A percentile compares a stretch with the other conserved stretches of the same genome.
phyloP scores from a whole-genome alignment of 73 alveolate genomes.

The Loxodes magnus region DNA sequence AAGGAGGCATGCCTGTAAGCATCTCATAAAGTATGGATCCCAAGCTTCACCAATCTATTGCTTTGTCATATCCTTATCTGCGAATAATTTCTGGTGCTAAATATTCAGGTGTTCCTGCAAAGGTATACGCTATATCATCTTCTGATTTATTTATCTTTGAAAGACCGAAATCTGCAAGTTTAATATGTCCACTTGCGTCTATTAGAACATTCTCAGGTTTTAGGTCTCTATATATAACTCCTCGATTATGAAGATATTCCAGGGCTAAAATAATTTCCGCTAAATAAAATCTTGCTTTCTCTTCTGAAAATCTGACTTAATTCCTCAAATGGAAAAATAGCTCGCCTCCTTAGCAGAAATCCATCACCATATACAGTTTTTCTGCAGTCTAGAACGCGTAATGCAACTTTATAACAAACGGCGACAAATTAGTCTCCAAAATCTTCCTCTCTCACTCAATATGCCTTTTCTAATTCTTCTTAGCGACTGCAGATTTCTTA shows the following conservation, averaged over 20 bases:
- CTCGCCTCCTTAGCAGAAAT: slow-evolving; percentile 80
- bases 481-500: slow-evolving; percentile 39
- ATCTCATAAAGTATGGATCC: slow-evolving; percentile 50
- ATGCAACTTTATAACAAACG: slow-evolving; percentile 51
- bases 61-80: slow-evolving; percentile 69
- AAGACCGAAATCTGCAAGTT: slow-evolving; percentile 79
- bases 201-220: slow-evolving; percentile 81
- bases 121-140: no score
- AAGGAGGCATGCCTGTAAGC: slow-evolving; percentile 55
- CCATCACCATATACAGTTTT: slow-evolving; percentile 63
- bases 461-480: slow-evolving; percentile 54
- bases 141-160: slow-evolving; percentile 67
- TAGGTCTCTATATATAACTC: slow-evolving; percentile 61
- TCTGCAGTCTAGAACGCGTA: slow-evolving; percentile 68
- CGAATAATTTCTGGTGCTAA: no score
- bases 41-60: slow-evolving; percentile 76
- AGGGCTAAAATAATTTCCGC: slow-evolving; percentile 61
- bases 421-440: slow-evolving; percentile 50
- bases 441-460: slow-evolving; percentile 65
- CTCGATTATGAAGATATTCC: slow-evolving; percentile 53
- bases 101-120: no score
- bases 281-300: slow-evolving; percentile 47
- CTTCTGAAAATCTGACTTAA: slow-evolving; percentile 67
- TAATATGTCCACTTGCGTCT: slow-evolving; percentile 61
- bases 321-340: slow-evolving; percentile 66